phyloP scores from a whole-genome alignment of 2,329 filamentous ascomycete genomes.

The Fusarium sp. region DNA sequence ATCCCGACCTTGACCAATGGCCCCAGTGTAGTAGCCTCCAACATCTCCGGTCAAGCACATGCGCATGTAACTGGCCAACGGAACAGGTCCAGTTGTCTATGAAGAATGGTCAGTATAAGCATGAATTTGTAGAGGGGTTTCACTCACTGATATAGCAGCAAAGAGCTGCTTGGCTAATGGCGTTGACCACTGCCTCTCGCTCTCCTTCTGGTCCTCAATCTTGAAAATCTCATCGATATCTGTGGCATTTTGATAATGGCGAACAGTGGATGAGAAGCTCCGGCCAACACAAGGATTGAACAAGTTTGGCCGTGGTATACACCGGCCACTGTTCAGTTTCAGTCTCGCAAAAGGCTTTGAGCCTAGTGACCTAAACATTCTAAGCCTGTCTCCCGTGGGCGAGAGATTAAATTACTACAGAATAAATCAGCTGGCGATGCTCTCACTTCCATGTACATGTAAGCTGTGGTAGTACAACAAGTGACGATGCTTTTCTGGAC shows the following conservation, averaged over 20 bases:
- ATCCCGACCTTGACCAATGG: constrained; percentile 73
- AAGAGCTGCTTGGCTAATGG: constrained; percentile 88
- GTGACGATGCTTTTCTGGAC: constrained; percentile 26
- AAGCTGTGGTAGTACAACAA: background rate
- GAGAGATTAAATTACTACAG: background rate
- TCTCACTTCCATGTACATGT: background rate
- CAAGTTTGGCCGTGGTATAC: constrained; percentile 7
- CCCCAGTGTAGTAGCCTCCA: constrained; percentile 92
- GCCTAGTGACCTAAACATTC: constrained; percentile 34
- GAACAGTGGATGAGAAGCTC: constrained; percentile 41
- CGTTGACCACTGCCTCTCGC: constrained; percentile 83
- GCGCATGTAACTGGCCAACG: constrained; percentile 95
- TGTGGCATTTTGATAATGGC: constrained; percentile 20
- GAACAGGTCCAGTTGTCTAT: constrained; percentile 83
- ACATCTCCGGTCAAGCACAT: constrained; percentile 94
- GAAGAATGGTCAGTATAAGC: background rate
- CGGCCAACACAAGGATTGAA: constrained; percentile 22
- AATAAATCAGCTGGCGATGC: background rate
- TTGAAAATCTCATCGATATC: constrained; percentile 23
- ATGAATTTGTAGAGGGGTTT: too few relatives aligned
- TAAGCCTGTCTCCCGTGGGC: background rate
- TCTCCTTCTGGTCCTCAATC: constrained; percentile 22
- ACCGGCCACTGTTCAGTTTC: constrained; percentile 17
- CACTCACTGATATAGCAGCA: constrained; percentile 80
- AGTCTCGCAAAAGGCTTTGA: constrained; percentile 18